Conservation (phyloP, 106 monocot species). For the Vanilla planifolia region DNA sequence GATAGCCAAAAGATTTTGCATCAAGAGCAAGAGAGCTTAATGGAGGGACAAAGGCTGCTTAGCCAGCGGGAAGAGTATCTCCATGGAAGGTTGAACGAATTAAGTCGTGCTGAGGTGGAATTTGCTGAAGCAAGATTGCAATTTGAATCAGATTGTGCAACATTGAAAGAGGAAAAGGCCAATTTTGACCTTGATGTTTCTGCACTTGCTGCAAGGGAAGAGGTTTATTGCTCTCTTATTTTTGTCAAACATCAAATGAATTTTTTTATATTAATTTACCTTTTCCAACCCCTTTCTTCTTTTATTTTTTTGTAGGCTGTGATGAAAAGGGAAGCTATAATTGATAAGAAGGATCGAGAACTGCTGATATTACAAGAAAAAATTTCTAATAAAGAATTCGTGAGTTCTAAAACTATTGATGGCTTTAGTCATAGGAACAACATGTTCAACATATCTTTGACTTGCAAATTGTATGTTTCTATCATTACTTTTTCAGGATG, state of each 20-base stretch:
- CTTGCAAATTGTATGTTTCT: not conserved
- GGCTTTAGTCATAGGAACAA: not conserved
- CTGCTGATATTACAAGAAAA: constrained; percentile 71
- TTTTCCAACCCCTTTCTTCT: not conserved
- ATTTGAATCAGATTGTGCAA: constrained; percentile 38
- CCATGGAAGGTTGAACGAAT: constrained; percentile 36
- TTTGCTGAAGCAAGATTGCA: constrained; percentile 36
- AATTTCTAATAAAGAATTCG: constrained; percentile 65
- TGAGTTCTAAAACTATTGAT: constrained; percentile 16
- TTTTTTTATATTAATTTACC: constrained; percentile 9
- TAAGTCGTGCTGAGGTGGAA: constrained; percentile 44
- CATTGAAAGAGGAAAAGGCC: constrained; percentile 36
- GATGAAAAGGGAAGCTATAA: constrained; percentile 49
- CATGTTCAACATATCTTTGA: not conserved
- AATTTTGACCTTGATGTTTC: constrained; percentile 43
- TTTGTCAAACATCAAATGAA: not conserved
- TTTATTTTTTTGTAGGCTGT: constrained; percentile 42
- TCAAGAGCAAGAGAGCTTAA: constrained; percentile 59
- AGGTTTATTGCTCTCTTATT: constrained; percentile 36
- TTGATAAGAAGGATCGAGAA: constrained; percentile 66
- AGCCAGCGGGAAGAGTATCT: constrained; percentile 72
- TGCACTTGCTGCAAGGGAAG: constrained; percentile 50
- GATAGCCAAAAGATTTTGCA: constrained; percentile 69
- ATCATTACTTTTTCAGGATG: constrained; percentile 38
- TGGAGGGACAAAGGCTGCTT: constrained; percentile 43